phyloP scores from a whole-genome alignment of 208 protist species.

The Trypanosomatidae sp. region DNA sequence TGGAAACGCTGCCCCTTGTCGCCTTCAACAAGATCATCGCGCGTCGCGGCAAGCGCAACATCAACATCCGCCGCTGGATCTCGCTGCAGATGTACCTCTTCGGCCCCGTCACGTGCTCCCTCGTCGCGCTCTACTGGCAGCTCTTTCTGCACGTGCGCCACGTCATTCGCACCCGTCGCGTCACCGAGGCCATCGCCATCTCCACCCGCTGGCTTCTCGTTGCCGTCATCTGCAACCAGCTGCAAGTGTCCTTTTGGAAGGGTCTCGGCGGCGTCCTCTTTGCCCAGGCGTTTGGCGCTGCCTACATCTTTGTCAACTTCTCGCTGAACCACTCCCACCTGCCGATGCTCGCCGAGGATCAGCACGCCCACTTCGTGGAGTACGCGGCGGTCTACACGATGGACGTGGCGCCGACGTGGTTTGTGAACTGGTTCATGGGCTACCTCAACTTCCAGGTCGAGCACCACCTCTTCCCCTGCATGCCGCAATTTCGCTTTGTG shows the following conservation, averaged over 20 bases:
- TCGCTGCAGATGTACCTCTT: slow-evolving; percentile 71
- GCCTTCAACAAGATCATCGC: slow-evolving; percentile 76
- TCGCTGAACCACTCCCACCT: slow-evolving; percentile 80
- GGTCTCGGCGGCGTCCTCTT: slow-evolving; percentile 51
- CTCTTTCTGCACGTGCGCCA: slow-evolving; percentile 73
- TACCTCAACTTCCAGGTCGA: slow-evolving; percentile 89
- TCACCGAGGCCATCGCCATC: too few species aligned
- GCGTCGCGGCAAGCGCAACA: too few species aligned
- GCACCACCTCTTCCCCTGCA: slow-evolving; percentile 86
- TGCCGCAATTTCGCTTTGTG: slow-evolving; percentile 81
- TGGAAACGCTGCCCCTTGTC: slow-evolving; percentile 79
- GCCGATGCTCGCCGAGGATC: slow-evolving; percentile 39
- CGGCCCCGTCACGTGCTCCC: slow-evolving; percentile 57
- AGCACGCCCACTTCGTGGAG: slow-evolving; percentile 73
- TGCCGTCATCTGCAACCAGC: slow-evolving; percentile 41
- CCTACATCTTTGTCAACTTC: slow-evolving; percentile 84
- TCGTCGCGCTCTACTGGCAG: slow-evolving; percentile 81
- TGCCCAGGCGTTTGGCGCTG: slow-evolving; percentile 52
- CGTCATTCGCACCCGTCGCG: slow-evolving; percentile 55
- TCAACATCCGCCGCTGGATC: slow-evolving; percentile 64
- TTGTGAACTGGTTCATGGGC: slow-evolving; percentile 75
- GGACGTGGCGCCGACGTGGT: slow-evolving; percentile 50
- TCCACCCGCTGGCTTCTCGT: too few species aligned
- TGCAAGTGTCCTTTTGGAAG: slow-evolving; percentile 40
- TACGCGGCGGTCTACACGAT: slow-evolving; percentile 72